phyloP scores from a whole-genome alignment of 2,329 filamentous ascomycete genomes.

The Phialocephala sp. region DNA sequence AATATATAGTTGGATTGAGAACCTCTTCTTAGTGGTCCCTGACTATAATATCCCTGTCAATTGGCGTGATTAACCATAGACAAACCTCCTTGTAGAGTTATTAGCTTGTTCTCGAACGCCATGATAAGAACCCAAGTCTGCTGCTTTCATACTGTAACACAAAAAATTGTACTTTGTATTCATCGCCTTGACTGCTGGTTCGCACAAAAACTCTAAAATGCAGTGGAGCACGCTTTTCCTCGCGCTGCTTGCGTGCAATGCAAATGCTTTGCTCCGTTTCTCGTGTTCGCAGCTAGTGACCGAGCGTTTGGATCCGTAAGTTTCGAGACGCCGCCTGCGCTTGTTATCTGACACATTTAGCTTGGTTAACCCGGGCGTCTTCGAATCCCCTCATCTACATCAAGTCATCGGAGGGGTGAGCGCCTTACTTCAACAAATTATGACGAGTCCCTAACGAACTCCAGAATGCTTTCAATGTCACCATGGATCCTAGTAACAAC shows the following conservation, averaged over 20 bases:
- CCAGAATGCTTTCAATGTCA: slow-evolving; percentile 48
- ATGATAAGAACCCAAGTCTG: not conserved
- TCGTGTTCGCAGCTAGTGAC: slow-evolving; percentile 32
- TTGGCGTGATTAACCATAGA: not conserved
- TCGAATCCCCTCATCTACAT: slow-evolving; percentile 28
- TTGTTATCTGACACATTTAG: not conserved
- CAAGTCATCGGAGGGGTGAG: slow-evolving; percentile 32
- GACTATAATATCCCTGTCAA: not conserved
- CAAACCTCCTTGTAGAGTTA: not conserved
- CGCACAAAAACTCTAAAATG: slow-evolving; percentile 17
- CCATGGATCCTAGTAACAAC: slow-evolving; percentile 43
- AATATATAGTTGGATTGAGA: not conserved
- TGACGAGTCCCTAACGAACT: slow-evolving; percentile 3
- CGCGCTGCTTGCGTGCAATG: slow-evolving; percentile 20
- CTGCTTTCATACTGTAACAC: not conserved
- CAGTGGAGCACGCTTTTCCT: slow-evolving; percentile 15
- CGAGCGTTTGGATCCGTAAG: slow-evolving; percentile 31
- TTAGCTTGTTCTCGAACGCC: not conserved
- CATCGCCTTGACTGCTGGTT: not conserved
- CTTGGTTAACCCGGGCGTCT: slow-evolving; percentile 26
- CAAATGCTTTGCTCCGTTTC: slow-evolving; percentile 25
- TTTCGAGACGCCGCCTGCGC: not conserved
- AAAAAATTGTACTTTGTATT: not conserved
- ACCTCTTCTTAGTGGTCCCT: not conserved
- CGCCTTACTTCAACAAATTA: not conserved